Conservation (phyloP, 2,329 filamentous ascomycete species). For the Colletotrichum neosansevieriae region DNA sequence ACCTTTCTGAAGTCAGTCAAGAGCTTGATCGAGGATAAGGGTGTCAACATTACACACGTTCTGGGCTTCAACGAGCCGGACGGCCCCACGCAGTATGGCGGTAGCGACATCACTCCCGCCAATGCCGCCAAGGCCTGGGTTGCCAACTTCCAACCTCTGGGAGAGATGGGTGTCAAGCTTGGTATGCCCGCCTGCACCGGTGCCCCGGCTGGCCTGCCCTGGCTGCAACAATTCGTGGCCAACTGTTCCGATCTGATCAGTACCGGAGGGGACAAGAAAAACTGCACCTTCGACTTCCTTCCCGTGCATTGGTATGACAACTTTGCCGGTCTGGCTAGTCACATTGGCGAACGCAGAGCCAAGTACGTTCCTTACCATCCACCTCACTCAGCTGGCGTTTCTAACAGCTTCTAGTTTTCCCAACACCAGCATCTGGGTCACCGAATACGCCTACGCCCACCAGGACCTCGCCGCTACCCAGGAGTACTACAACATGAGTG, state of each 20-base stretch:
- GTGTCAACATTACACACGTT: slow-evolving; percentile 73
- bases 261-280: slow-evolving; percentile 51
- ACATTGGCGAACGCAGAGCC: slow-evolving; percentile 70
- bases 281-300: slow-evolving; percentile 74
- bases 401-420: slow-evolving; percentile 61
- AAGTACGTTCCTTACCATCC: slow-evolving; percentile 47
- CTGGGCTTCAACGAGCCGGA: slow-evolving; percentile 88
- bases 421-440: slow-evolving; percentile 77
- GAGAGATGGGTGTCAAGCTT: slow-evolving; percentile 71
- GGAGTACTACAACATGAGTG: slow-evolving; percentile 74
- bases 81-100: slow-evolving; percentile 65
- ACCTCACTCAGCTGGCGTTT: slow-evolving; percentile 6
- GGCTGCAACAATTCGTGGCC: slow-evolving; percentile 63
- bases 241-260: slow-evolving; percentile 73
- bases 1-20: slow-evolving; percentile 72
- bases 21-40: slow-evolving; percentile 61
- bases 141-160: slow-evolving; percentile 77
- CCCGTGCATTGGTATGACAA: slow-evolving; percentile 77
- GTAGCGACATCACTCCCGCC: slow-evolving; percentile 70
- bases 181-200: slow-evolving; percentile 80
- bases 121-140: slow-evolving; percentile 78
- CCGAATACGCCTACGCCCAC: slow-evolving; percentile 77
- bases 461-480: slow-evolving; percentile 69
- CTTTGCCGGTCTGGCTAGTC: slow-evolving; percentile 75
- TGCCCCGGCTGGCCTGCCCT: slow-evolving; percentile 68